phyloP scores from a whole-genome alignment of 192 early-diverging fungal genomes.

The Mortierella antarctica region DNA sequence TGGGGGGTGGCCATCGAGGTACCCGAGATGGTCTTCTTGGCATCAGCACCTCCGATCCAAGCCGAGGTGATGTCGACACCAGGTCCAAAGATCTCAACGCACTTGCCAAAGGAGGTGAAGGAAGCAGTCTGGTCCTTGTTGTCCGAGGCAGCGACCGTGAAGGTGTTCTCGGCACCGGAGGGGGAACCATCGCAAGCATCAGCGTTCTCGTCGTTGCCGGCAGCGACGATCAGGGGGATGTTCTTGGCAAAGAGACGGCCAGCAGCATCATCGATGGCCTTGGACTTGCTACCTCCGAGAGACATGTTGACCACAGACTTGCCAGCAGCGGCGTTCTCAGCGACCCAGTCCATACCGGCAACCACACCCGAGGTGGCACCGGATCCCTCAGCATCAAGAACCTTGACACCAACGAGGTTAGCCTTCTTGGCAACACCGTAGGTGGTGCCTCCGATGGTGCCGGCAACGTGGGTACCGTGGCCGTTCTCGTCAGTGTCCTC shows the following conservation, averaged over 20 bases:
- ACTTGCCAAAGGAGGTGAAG: conserved; percentile 64
- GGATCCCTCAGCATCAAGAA: conserved; percentile 62
- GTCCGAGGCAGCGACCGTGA: conserved; percentile 61
- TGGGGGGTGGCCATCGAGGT: conserved; percentile 67
- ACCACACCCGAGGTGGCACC: conserved; percentile 64
- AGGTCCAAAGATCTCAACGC: conserved; percentile 71
- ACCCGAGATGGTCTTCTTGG: conserved; percentile 59
- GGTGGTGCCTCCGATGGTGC: conserved; percentile 59
- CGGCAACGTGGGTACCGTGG: conserved; percentile 70
- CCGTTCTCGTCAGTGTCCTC: conserved; percentile 56
- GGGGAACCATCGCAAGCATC: conserved; percentile 70
- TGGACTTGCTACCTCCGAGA: conserved; percentile 65
- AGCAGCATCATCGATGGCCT: conserved; percentile 57
- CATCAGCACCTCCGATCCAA: conserved; percentile 32
- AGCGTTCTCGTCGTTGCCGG: conserved; percentile 62
- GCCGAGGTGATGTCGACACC: conserved; percentile 61
- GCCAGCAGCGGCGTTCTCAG: conserved; percentile 15
- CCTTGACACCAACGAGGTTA: conserved; percentile 67
- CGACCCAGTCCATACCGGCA: conserved; percentile 63
- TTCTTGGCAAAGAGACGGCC: conserved; percentile 42
- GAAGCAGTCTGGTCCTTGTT: conserved; percentile 50
- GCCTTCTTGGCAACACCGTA: conserved; percentile 78
- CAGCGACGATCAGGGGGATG: conserved; percentile 64
- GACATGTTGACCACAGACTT: conserved; percentile 67
- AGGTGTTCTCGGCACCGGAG: conserved; percentile 48